Percentiles rank a stretch among this genome's conserved stretches.
Evolutionary conservation across 202 grass and related monocot genomes (phyloP).

Genomic region (Zizania palustris): DNA sequence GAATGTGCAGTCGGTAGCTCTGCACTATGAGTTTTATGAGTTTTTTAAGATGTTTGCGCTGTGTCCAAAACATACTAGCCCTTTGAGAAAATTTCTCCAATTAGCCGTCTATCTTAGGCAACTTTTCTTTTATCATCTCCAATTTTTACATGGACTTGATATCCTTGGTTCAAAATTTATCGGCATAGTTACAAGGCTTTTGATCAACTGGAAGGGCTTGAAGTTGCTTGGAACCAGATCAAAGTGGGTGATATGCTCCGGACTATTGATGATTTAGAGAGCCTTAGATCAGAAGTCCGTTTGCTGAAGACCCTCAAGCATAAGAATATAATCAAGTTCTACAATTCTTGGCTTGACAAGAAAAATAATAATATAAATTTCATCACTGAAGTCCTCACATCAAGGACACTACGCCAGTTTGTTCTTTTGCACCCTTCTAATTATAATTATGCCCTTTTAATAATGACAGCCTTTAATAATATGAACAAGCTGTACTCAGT

Average conservation of each 20-base stretch:
- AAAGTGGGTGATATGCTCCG: slow-evolving; percentile 76
- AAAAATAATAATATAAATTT: slow-evolving; percentile 83
- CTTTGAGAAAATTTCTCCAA: background rate
- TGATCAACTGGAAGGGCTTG: slow-evolving; percentile 93
- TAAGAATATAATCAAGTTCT: slow-evolving; percentile 92
- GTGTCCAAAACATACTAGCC: slow-evolving; percentile 4
- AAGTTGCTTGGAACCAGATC: slow-evolving; percentile 96
- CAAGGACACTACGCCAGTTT: slow-evolving; percentile 82
- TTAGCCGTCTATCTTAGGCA: background rate
- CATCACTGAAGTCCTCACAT: slow-evolving; percentile 97
- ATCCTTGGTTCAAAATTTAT: slow-evolving; percentile 54
- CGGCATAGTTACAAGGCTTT: slow-evolving; percentile 81
- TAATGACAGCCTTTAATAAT: background rate
- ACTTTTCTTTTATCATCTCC: background rate
- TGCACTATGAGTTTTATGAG: background rate
- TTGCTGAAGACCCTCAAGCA: slow-evolving; percentile 94
- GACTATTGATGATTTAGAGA: slow-evolving; percentile 65
- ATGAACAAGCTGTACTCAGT: slow-evolving; percentile 17
- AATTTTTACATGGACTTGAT: slow-evolving; percentile 23
- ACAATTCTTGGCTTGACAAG: slow-evolving; percentile 88
- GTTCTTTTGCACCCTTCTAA: slow-evolving; percentile 34
- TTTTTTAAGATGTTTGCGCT: background rate
- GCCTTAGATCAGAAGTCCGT: slow-evolving; percentile 86
- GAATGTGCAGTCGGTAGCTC: background rate
- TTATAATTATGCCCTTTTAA: background rate